phyloP scores from a whole-genome alignment of 306 rosid species.

The Trichosanthes cucumerina region DNA sequence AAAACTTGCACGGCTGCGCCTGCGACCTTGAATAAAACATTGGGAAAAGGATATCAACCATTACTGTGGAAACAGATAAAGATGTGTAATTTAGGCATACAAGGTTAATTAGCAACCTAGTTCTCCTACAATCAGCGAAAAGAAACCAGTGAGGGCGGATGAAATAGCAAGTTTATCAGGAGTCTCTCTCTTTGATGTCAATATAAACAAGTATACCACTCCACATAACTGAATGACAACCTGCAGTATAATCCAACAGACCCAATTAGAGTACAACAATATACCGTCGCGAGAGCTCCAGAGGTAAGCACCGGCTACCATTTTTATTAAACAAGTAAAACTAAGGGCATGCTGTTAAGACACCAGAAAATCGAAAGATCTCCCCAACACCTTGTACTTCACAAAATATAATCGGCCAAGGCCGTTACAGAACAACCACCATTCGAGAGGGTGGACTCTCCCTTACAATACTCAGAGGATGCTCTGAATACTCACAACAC shows the following conservation, averaged over 20 bases:
- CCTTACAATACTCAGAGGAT: no score
- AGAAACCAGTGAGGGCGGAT: constrained; percentile 31
- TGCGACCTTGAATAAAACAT: constrained; percentile 48
- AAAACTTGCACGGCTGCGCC: constrained; percentile 44
- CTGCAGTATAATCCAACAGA: constrained; percentile 31
- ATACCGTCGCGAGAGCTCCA: neutral
- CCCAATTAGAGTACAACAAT: neutral
- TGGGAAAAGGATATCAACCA: neutral
- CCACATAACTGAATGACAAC: constrained; percentile 43
- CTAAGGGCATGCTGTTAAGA: no score
- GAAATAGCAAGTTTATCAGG: constrained; percentile 35
- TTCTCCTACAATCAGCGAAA: constrained; percentile 43
- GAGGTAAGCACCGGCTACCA: neutral
- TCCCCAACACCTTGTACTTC: no score
- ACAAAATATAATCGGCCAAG: no score
- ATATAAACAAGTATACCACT: constrained; percentile 24
- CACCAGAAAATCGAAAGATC: no score
- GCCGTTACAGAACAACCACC: no score
- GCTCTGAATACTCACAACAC: no score
- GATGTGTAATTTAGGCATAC: neutral
- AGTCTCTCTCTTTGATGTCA: constrained; percentile 24
- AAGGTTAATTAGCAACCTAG: constrained; percentile 32
- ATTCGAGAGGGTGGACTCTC: no score
- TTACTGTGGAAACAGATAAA: neutral
- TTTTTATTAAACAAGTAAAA: neutral